A percentile compares a stretch with the other conserved stretches of the same genome.
Conservation (phyloP, 148 eudicot species). For the Bassia scoparia region DNA sequence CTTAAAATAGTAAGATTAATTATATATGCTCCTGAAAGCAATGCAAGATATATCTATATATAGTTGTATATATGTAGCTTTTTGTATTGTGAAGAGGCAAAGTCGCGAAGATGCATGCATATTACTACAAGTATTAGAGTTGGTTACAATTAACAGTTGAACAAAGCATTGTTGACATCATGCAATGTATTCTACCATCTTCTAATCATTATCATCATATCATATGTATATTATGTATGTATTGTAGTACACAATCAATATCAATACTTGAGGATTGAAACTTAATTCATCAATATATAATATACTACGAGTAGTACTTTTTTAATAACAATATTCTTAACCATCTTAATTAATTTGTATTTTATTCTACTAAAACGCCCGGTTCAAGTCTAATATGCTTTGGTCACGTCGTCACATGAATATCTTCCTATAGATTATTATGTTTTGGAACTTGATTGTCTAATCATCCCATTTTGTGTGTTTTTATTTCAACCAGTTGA, state of each 20-base stretch:
- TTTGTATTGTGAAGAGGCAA: conserved; percentile 5
- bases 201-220: conserved; percentile 23
- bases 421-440: background rate
- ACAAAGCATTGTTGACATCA: conserved; percentile 23
- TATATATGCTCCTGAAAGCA: too few relatives aligned
- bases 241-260: conserved; percentile 20
- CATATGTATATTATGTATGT: too few relatives aligned
- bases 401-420: conserved; percentile 21
- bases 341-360: too few relatives aligned
- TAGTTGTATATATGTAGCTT: too few relatives aligned
- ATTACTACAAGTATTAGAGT: background rate
- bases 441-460: background rate
- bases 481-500: too few relatives aligned
- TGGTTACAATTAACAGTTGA: conserved; percentile 9
- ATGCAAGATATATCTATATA: too few relatives aligned
- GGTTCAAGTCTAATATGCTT: background rate
- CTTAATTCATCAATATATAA: background rate
- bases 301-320: too few relatives aligned
- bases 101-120: conserved; percentile 20
- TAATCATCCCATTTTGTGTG: too few relatives aligned
- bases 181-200: conserved; percentile 23
- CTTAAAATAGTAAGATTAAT: too few relatives aligned
- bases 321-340: background rate
- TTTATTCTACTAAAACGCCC: too few relatives aligned
- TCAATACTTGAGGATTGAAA: background rate